Evolutionary conservation across 495 filamentous ascomycete genomes (phyloP).

Genomic region (Hyphodiscus hymeniophilus): DNA sequence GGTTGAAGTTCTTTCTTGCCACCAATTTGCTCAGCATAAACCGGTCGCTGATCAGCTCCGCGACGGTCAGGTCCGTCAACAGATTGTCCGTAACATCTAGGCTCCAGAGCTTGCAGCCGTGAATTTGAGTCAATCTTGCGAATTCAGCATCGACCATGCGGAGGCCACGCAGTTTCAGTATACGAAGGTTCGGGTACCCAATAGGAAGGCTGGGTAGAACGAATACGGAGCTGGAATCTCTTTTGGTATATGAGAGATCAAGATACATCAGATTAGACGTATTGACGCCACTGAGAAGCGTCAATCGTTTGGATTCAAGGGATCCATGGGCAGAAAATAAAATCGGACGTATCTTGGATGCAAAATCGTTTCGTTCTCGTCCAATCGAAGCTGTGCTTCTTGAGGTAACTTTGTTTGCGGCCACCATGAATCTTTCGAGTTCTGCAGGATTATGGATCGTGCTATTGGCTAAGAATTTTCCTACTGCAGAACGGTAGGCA

Average conservation of each 20-base stretch:
- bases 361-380: neutral
- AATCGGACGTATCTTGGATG: neutral
- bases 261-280: constrained; percentile 12
- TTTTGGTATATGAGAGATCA: constrained; percentile 14
- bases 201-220: neutral
- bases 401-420: too few relatives aligned
- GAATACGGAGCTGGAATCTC: neutral
- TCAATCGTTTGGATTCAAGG: neutral
- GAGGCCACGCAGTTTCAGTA: constrained; percentile 17
- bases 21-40: neutral
- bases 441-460: too few relatives aligned
- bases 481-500: too few relatives aligned
- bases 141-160: constrained; percentile 5
- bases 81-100: constrained; percentile 18
- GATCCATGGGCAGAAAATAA: neutral
- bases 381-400: too few relatives aligned
- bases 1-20: neutral
- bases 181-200: constrained; percentile 12
- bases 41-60: neutral
- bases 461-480: too few relatives aligned
- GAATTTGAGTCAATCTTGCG: neutral
- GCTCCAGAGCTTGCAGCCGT: constrained; percentile 9
- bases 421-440: too few relatives aligned
- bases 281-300: too few relatives aligned
- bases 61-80: constrained; percentile 7